Evolutionary conservation across 2,329 filamentous ascomycete species (phyloP).

Genomic region (Ophiostoma populinum): DNA sequence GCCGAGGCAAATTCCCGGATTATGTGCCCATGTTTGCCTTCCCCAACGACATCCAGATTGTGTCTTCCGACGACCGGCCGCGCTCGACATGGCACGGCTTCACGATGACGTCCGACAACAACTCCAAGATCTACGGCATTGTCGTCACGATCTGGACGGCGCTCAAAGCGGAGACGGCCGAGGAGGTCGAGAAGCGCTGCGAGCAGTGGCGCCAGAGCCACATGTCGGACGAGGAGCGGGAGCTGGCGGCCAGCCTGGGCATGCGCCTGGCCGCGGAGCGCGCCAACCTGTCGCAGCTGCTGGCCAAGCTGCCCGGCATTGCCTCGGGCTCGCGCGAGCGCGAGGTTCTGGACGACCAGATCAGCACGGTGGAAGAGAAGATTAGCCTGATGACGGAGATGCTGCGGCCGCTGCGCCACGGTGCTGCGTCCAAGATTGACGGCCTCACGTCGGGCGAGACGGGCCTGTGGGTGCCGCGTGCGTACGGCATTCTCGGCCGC

Average conservation of each 20-base stretch:
- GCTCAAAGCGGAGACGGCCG: constrained; percentile 62
- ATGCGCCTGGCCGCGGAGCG: constrained; percentile 75
- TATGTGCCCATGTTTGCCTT: constrained; percentile 99
- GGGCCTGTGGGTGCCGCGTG: constrained; percentile 85
- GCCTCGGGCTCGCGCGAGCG: constrained; percentile 66
- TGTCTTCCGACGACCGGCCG: constrained; percentile 85
- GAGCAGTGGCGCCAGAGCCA: constrained; percentile 72
- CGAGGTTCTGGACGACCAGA: constrained; percentile 80
- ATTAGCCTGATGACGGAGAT: constrained; percentile 95
- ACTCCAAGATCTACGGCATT: constrained; percentile 80
- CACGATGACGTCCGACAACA: constrained; percentile 89
- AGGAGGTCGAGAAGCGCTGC: constrained; percentile 66
- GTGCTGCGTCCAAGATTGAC: constrained; percentile 91
- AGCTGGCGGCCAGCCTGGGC: constrained; percentile 80
- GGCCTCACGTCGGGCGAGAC: constrained; percentile 90
- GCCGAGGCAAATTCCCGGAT: constrained; percentile 78
- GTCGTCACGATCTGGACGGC: constrained; percentile 88
- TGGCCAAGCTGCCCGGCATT: constrained; percentile 66
- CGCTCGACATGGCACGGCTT: constrained; percentile 98
- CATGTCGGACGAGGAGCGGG: constrained; percentile 81
- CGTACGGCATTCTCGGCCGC: constrained; percentile 79
- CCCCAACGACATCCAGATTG: constrained; percentile 92
- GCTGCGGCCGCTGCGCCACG: constrained; percentile 77
- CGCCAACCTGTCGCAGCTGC: constrained; percentile 72
- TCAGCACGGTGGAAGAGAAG: constrained; percentile 91